Evolutionary conservation across 345 rosid species (phyloP).

Genomic region (Melastoma malabathricum): DNA sequence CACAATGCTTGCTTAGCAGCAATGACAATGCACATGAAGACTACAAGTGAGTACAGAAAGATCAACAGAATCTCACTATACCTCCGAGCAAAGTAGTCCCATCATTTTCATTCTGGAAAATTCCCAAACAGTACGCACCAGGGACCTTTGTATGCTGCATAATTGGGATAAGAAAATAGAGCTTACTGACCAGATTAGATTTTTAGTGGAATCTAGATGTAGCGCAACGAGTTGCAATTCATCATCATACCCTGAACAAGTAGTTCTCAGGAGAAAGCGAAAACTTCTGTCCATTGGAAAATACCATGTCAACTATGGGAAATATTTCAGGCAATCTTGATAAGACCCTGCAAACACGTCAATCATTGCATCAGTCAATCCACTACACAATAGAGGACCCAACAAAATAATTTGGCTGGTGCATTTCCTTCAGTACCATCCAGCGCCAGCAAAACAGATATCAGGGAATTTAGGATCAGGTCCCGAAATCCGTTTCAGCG

Average conservation of each 20-base stretch:
- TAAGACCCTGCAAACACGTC: slow-evolving; percentile 29
- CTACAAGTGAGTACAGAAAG: neutral
- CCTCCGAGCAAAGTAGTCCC: slow-evolving; percentile 88
- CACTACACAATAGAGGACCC: slow-evolving; percentile 7
- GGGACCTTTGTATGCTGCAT: slow-evolving; percentile 64
- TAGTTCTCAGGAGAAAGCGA: slow-evolving; percentile 86
- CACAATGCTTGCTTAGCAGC: neutral
- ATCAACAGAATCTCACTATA: slow-evolving; percentile 8
- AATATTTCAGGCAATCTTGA: slow-evolving; percentile 42
- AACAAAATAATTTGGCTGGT: neutral
- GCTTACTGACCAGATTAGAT: slow-evolving; percentile 1
- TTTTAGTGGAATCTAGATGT: too few species aligned
- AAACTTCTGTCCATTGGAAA: slow-evolving; percentile 50
- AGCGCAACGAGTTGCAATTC: too few species aligned
- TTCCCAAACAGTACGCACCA: slow-evolving; percentile 75
- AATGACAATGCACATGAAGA: neutral
- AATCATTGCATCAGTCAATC: slow-evolving; percentile 3
- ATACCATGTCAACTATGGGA: slow-evolving; percentile 65
- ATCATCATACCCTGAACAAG: slow-evolving; percentile 45
- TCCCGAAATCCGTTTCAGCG: slow-evolving; percentile 56
- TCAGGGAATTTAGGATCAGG: slow-evolving; percentile 86
- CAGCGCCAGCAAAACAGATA: slow-evolving; percentile 60
- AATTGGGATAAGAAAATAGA: slow-evolving; percentile 1
- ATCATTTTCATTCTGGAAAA: slow-evolving; percentile 74
- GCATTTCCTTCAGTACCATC: slow-evolving; percentile 29